Evolutionary conservation across 2,329 filamentous ascomycete genomes (phyloP).

Genomic region (Ilyonectria destructans): DNA sequence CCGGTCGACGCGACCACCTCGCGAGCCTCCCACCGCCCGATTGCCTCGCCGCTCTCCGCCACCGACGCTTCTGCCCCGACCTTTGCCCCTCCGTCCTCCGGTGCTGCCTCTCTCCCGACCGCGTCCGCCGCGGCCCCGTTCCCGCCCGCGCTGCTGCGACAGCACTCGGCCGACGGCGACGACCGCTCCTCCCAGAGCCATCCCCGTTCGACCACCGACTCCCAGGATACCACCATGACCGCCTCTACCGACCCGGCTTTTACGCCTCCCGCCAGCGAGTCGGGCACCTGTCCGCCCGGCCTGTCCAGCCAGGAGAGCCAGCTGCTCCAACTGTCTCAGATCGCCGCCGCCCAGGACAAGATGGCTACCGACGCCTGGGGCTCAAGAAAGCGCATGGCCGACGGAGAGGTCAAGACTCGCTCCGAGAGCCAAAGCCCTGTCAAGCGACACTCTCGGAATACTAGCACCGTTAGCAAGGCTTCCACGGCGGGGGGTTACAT

Average conservation of each 20-base stretch:
- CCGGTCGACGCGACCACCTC: conserved; percentile 45
- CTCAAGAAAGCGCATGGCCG: conserved; percentile 82
- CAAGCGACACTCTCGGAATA: conserved; percentile 78
- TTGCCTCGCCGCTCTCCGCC: conserved; percentile 35
- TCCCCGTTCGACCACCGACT: conserved; percentile 44
- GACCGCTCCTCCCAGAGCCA: conserved; percentile 48
- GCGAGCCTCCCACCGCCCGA: conserved; percentile 44
- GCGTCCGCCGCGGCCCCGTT: conserved; percentile 37
- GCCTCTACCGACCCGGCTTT: conserved; percentile 45
- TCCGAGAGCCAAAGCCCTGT: conserved; percentile 63
- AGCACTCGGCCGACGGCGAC: conserved; percentile 41
- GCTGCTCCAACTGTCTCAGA: conserved; percentile 71
- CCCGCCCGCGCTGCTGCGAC: conserved; percentile 34
- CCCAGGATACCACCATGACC: conserved; percentile 47
- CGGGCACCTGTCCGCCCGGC: conserved; percentile 41
- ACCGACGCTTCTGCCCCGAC: conserved; percentile 27
- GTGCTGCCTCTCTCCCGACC: conserved; percentile 32
- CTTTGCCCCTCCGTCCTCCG: conserved; percentile 27
- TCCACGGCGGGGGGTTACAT: conserved; percentile 79
- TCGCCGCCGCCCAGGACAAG: conserved; percentile 70
- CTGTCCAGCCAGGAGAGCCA: conserved; percentile 68
- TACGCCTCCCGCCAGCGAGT: conserved; percentile 47
- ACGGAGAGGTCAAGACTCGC: conserved; percentile 78
- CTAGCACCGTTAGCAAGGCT: conserved; percentile 76
- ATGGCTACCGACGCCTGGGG: conserved; percentile 56